Percentiles rank a stretch among this genome's conserved stretches.
These are phyloP conservation scores for Sporothrix schenckii DNA, from an alignment of 2,329 filamentous ascomycete genomes.

Conservation along the genomic window DNA sequence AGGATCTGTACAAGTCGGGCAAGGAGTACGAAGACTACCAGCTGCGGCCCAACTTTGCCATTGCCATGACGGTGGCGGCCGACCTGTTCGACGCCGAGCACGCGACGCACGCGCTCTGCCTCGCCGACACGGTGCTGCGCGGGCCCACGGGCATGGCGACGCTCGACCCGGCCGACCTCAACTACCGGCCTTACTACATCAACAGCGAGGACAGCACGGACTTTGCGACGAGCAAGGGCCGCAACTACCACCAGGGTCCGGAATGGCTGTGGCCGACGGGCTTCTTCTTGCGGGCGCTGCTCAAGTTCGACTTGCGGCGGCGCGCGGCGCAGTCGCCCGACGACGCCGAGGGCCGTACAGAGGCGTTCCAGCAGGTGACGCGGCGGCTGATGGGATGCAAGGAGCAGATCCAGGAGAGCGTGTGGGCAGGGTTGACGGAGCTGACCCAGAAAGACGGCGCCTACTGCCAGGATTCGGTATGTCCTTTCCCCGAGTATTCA, in stretches of 20 bases:
- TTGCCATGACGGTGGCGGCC: conserved; percentile 92
- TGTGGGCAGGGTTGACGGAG: conserved; percentile 91
- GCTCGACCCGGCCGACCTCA: conserved; percentile 85
- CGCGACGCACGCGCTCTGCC: conserved; percentile 75
- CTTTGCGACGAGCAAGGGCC: conserved; percentile 88
- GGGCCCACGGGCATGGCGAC: conserved; percentile 95
- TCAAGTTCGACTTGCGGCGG: conserved; percentile 84
- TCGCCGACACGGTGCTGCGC: conserved; percentile 77
- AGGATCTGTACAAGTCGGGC: conserved; percentile 89
- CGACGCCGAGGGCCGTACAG: conserved; percentile 69
- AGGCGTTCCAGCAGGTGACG: conserved; percentile 95
- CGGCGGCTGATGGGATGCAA: conserved; percentile 81
- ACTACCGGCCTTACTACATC: conserved; percentile 93
- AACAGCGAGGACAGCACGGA: conserved; percentile 92
- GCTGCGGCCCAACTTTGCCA: conserved; percentile 88
- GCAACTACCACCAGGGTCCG: conserved; percentile 97
- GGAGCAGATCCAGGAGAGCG: conserved; percentile 74
- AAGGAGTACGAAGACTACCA: conserved; percentile 99
- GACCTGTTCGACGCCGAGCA: conserved; percentile 79
- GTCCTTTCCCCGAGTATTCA: conserved; percentile 43
- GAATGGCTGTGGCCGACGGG: conserved; percentile 98
- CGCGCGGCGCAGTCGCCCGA: conserved; percentile 54
- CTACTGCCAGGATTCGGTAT: conserved; percentile 83
- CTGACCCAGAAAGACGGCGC: conserved; percentile 88
- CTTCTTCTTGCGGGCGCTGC: conserved; percentile 87